phyloP scores from a whole-genome alignment of 2,329 filamentous ascomycete species.

The Fusarium burgessii region DNA sequence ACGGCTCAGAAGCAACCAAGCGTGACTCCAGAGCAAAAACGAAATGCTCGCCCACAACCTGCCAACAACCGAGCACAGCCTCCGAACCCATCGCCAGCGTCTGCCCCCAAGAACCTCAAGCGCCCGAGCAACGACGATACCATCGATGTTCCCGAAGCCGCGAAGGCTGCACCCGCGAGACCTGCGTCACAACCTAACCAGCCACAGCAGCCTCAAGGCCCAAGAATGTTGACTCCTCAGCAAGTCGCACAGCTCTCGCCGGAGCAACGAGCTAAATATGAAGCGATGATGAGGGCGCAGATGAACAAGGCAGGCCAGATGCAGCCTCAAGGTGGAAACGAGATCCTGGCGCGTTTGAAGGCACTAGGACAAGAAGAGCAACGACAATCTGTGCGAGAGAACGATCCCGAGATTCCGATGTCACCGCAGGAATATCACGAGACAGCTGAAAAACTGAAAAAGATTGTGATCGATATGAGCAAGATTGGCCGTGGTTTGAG shows the following conservation, averaged over 20 bases:
- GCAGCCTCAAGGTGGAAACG: slow-evolving; percentile 30
- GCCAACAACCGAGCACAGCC: slow-evolving; percentile 52
- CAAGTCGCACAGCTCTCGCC: slow-evolving; percentile 57
- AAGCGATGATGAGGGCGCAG: slow-evolving; percentile 52
- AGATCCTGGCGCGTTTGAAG: slow-evolving; percentile 51
- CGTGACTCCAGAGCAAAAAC: slow-evolving; percentile 44
- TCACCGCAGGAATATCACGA: slow-evolving; percentile 58
- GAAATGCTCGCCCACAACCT: slow-evolving; percentile 44
- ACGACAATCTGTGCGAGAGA: slow-evolving; percentile 54
- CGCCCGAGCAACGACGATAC: slow-evolving; percentile 62
- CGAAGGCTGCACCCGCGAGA: slow-evolving; percentile 40
- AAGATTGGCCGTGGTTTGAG: slow-evolving; percentile 59
- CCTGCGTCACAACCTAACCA: slow-evolving; percentile 45
- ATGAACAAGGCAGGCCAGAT: slow-evolving; percentile 41
- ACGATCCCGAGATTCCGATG: slow-evolving; percentile 61
- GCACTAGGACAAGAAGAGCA: slow-evolving; percentile 57
- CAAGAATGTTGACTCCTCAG: slow-evolving; percentile 48
- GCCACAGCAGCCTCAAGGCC: slow-evolving; percentile 25
- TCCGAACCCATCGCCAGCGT: slow-evolving; percentile 54
- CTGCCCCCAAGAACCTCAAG: slow-evolving; percentile 62
- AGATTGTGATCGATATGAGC: slow-evolving; percentile 56
- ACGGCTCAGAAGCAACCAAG: slow-evolving; percentile 49
- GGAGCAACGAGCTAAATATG: slow-evolving; percentile 60
- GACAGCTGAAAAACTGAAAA: slow-evolving; percentile 57
- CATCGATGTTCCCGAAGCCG: slow-evolving; percentile 45